Evolutionary conservation across 2,329 filamentous ascomycete genomes (phyloP).

Genomic region (Fusarium anthophilum): DNA sequence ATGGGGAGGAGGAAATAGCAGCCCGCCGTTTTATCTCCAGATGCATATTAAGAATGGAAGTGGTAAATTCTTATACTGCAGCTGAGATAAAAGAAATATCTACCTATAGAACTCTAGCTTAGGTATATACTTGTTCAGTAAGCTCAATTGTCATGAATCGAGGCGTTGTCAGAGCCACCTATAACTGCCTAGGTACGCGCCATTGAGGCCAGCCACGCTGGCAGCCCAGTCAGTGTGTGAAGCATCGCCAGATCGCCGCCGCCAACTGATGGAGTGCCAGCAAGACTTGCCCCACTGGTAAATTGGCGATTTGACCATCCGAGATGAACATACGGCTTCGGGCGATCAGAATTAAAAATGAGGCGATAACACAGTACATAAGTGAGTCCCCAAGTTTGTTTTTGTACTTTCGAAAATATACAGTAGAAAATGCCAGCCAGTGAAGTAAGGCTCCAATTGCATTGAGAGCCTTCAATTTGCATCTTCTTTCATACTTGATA

Average conservation of each 20-base stretch:
- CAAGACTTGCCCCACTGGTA: conserved; percentile 15
- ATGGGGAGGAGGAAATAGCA: conserved; percentile 9
- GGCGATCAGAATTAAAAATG: conserved; percentile 26
- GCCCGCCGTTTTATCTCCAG: neutral
- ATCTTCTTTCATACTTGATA: neutral
- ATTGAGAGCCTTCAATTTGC: neutral
- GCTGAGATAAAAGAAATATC: neutral
- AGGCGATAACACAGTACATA: neutral
- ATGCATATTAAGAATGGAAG: neutral
- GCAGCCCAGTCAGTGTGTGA: neutral
- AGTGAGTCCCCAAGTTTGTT: neutral
- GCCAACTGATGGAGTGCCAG: conserved; percentile 14
- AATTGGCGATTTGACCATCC: conserved; percentile 27
- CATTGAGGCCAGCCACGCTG: conserved; percentile 33
- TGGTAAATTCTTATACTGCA: neutral
- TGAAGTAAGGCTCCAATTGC: neutral
- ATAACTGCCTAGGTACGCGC: neutral
- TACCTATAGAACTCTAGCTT: neutral
- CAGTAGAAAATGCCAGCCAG: neutral
- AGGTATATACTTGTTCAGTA: neutral
- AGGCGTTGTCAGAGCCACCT: neutral
- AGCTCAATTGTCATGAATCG: neutral
- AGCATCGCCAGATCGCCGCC: conserved; percentile 19
- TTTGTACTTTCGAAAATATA: neutral
- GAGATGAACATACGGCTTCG: conserved; percentile 18